Evolutionary conservation across 2,329 filamentous ascomycete genomes (phyloP).

Genomic region (Penicillium palitans): DNA sequence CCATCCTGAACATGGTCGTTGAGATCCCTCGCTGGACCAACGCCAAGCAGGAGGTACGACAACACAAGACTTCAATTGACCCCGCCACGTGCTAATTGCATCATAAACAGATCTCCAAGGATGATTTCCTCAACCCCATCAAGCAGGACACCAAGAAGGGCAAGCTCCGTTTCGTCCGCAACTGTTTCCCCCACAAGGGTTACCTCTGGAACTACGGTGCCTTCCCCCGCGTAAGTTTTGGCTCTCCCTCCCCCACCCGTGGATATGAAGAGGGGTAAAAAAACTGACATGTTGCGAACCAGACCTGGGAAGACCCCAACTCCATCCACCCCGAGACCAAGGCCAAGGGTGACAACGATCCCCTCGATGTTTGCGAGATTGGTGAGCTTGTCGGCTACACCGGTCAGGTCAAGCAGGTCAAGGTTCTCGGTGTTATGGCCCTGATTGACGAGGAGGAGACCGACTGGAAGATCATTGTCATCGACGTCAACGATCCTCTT

Average conservation of each 20-base stretch:
- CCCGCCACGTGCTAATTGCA: slow-evolving; percentile 19
- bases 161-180: slow-evolving; percentile 98
- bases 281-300: slow-evolving; percentile 1
- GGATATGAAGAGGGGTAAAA: slow-evolving; percentile 10
- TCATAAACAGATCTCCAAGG: slow-evolving; percentile 82
- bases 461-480: slow-evolving; percentile 99
- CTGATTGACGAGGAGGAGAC: slow-evolving; percentile 99
- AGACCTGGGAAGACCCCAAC: slow-evolving; percentile 99
- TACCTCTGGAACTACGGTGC: slow-evolving; percentile 99
- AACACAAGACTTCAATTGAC: neutral
- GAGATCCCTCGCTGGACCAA: slow-evolving; percentile 99
- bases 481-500: slow-evolving; percentile 96
- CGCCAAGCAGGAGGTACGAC: slow-evolving; percentile 91
- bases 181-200: slow-evolving; percentile 99
- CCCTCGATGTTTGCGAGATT: slow-evolving; percentile 98
- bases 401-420: slow-evolving; percentile 99
- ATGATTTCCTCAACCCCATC: slow-evolving; percentile 96
- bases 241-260: neutral
- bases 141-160: slow-evolving; percentile 99
- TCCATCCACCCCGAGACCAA: slow-evolving; percentile 96
- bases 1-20: slow-evolving; percentile 97
- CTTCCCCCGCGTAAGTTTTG: slow-evolving; percentile 80
- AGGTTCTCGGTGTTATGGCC: slow-evolving; percentile 98
- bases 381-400: slow-evolving; percentile 95
- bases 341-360: slow-evolving; percentile 99